Percentiles rank a stretch among this genome's conserved stretches.
Conservation (phyloP, 768 basidiomycete species). For the Pseudohyphozyma bogoriensis region DNA sequence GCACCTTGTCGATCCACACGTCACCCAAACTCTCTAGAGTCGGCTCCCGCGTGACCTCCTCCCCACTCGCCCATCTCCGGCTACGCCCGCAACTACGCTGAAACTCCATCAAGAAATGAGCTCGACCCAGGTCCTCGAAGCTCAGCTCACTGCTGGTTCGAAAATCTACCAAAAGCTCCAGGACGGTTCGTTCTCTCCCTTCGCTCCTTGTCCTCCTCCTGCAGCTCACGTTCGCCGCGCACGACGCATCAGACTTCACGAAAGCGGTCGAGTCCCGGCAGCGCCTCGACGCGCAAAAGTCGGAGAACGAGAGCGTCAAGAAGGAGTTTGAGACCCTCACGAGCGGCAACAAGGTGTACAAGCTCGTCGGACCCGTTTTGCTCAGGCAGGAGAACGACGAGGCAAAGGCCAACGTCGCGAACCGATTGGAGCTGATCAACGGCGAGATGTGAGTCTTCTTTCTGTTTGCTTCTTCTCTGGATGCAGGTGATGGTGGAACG, state of each 20-base stretch:
- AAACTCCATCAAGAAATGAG: too few species aligned
- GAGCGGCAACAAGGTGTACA: slow-evolving; percentile 70
- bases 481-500: neutral
- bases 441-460: slow-evolving; percentile 62
- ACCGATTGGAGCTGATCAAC: slow-evolving; percentile 76
- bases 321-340: slow-evolving; percentile 79
- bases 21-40: too few species aligned
- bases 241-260: slow-evolving; percentile 48
- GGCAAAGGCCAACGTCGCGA: slow-evolving; percentile 78
- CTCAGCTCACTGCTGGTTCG: neutral
- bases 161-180: neutral
- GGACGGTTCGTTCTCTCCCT: neutral
- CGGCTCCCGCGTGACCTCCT: too few species aligned
- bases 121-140: too few species aligned
- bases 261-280: slow-evolving; percentile 69
- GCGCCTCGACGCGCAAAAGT: slow-evolving; percentile 75
- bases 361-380: slow-evolving; percentile 80
- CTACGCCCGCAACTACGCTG: too few species aligned
- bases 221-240: too few species aligned
- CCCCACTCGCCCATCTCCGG: too few species aligned
- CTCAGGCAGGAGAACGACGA: slow-evolving; percentile 80
- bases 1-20: too few species aligned
- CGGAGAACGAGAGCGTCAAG: slow-evolving; percentile 84
- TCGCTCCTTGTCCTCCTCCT: neutral
- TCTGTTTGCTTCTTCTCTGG: neutral